Percentiles rank a stretch among this genome's conserved stretches.
phyloP scores from a whole-genome alignment of 176 grass and related monocot species.

The Juncus inflexus region DNA sequence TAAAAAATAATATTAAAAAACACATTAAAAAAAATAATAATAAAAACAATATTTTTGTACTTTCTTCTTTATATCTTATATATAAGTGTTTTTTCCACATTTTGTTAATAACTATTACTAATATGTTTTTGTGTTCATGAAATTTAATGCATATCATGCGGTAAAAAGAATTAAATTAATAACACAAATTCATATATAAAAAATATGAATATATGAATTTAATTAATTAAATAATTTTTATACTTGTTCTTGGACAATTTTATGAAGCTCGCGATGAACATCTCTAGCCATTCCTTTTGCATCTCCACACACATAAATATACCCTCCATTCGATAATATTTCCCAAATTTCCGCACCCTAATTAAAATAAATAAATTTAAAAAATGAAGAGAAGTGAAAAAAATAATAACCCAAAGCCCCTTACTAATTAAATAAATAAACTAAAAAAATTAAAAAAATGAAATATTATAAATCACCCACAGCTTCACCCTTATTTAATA shows the following conservation, averaged over 20 bases:
- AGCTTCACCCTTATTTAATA: too few relatives aligned
- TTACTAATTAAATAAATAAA: too few relatives aligned
- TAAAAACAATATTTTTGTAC: neutral
- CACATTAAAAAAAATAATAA: too few relatives aligned
- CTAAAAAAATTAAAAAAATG: too few relatives aligned
- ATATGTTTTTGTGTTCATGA: neutral
- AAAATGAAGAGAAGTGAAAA: neutral
- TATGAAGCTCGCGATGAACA: slow-evolving; percentile 79
- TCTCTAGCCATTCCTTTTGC: slow-evolving; percentile 96
- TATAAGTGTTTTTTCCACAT: too few relatives aligned
- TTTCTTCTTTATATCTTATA: neutral
- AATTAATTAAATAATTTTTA: neutral
- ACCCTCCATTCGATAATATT: slow-evolving; percentile 60
- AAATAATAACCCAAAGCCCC: slow-evolving; percentile 8
- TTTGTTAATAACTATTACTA: neutral
- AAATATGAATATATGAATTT: neutral
- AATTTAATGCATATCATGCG: slow-evolving; percentile 5
- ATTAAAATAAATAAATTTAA: slow-evolving; percentile 12
- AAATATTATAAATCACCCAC: neutral
- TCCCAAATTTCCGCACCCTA: slow-evolving; percentile 79
- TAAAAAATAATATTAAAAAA: slow-evolving; percentile 16
- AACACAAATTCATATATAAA: neutral
- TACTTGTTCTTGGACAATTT: slow-evolving; percentile 89
- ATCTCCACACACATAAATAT: slow-evolving; percentile 91
- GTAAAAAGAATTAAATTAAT: neutral